Base-by-base conservation (phyloP, 768 basidiomycete species). In the Kwoniella sp. region DNA sequence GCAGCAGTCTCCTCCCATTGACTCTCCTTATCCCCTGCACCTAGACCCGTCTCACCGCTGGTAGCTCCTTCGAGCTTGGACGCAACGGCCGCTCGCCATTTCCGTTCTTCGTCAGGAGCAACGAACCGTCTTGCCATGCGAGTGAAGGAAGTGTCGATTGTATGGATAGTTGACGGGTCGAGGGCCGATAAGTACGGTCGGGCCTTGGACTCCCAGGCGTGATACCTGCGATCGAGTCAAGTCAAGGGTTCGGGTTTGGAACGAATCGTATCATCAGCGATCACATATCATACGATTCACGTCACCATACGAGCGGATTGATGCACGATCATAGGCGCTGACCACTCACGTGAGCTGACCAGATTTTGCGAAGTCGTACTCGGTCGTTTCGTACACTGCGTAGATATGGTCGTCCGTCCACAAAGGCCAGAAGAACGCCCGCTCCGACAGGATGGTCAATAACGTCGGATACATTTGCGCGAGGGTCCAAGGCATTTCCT, bases 381-480 rank as follows among this genome's bases (percentile, higher is more conserved):
- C 66, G 15, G 47, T 62, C 17, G 62, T 66, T 23, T 68, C 72
- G 61, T 81, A 78, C 5, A 79, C 69, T 23, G 74, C 61, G 20
- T 63, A 62, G 23, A 77, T 72, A 52, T 74, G 71, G 63, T 78
- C 72, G 23, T 68, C 70, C 12, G 65, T 74, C 81, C 81, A 82
- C 17, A 81, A 56, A 0, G 81, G 81, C 81, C 81, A 82, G 68
- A 82, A 82, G 67, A 82, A 81, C 0, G 79, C 76, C 31, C 78
- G 72, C 55, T 81, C 77, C 45, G 79, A 80, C 22, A 82, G 68
- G 11, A 82, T 77, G 8, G 81, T 81, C 30, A 82, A 55, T 41
- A 76, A 73, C 2, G 69, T 73, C 11, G 82, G 82, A 55, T 78
- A 74, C 22, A 75, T 61, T 23, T 75, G 73, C 0, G 82, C 81